phyloP scores from a whole-genome alignment of 768 basidiomycete species.

The Asterophora parasitica region DNA sequence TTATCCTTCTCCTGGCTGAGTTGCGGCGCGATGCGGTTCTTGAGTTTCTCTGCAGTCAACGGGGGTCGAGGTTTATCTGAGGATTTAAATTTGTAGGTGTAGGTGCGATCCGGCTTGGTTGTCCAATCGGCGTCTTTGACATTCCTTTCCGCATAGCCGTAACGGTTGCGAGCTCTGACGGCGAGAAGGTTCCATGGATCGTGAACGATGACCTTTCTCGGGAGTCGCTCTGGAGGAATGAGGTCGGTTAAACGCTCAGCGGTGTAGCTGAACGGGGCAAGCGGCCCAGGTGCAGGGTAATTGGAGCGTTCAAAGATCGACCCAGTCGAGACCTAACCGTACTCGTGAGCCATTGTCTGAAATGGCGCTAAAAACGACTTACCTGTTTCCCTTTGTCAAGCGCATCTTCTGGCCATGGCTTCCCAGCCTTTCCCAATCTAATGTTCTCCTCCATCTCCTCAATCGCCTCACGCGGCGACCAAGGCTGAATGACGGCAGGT shows the following conservation, averaged over 20 bases:
- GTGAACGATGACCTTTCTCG: constrained; percentile 37
- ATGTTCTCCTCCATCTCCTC: constrained; percentile 5
- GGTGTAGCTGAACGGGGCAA: constrained; percentile 30
- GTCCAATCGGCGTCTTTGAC: constrained; percentile 19
- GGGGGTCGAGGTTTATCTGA: constrained; percentile 6
- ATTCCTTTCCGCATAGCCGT: neutral
- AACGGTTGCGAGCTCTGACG: constrained; percentile 8
- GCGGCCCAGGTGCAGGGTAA: constrained; percentile 39
- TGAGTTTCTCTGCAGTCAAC: constrained; percentile 8
- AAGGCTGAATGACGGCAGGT: constrained; percentile 26
- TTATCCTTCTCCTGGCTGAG: no score
- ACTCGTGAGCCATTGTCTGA: neutral
- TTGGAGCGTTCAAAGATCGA: constrained; percentile 27
- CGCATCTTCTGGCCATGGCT: neutral
- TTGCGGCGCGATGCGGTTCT: constrained; percentile 1
- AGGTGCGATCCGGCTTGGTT: constrained; percentile 25
- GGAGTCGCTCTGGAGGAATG: constrained; percentile 25
- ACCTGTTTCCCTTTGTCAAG: neutral
- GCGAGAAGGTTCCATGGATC: constrained; percentile 35
- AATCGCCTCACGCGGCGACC: constrained; percentile 3
- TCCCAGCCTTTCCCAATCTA: constrained; percentile 6
- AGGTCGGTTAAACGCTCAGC: constrained; percentile 19
- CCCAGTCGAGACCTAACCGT: constrained; percentile 12
- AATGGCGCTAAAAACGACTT: neutral
- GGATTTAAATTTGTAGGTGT: constrained; percentile 25